Evolutionary conservation across 371 early-diverging fungal species (phyloP).

Genomic region (Nematocida homosporus): DNA sequence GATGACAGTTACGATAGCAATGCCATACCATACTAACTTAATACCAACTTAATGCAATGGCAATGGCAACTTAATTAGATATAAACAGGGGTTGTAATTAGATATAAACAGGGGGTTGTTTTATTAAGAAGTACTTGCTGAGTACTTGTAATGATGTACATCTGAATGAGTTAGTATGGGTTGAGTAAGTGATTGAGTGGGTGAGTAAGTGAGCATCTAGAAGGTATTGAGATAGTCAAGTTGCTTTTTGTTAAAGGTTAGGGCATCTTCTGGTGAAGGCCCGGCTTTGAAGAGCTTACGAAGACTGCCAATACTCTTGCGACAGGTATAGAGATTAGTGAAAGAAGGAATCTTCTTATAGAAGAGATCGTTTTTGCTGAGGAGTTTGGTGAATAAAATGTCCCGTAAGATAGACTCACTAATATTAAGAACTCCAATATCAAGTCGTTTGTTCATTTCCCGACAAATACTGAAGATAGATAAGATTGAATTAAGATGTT

Average conservation of each 20-base stretch:
- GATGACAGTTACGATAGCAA: too few relatives aligned
- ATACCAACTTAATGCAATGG: too few relatives aligned
- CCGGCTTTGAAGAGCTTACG: slow-evolving; percentile 52
- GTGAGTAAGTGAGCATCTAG: too few relatives aligned
- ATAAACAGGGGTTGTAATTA: too few relatives aligned
- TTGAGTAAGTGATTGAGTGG: too few relatives aligned
- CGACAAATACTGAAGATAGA: slow-evolving; percentile 50
- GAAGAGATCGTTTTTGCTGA: slow-evolving; percentile 52
- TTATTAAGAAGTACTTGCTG: too few relatives aligned
- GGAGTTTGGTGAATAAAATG: slow-evolving; percentile 52
- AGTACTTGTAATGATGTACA: too few relatives aligned
- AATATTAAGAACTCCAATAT: slow-evolving; percentile 51
- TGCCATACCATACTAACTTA: too few relatives aligned
- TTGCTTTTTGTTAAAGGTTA: slow-evolving; percentile 30
- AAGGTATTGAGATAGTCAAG: slow-evolving; percentile 46
- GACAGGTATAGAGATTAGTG: slow-evolving; percentile 46
- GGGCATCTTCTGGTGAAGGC: slow-evolving; percentile 24
- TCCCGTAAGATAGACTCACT: slow-evolving; percentile 53
- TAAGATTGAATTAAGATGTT: slow-evolving; percentile 40
- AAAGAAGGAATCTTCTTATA: slow-evolving; percentile 53
- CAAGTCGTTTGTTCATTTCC: slow-evolving; percentile 55
- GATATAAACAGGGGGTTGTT: too few relatives aligned
- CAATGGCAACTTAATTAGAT: too few relatives aligned
- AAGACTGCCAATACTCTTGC: slow-evolving; percentile 56
- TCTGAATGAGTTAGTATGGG: too few relatives aligned